Evolutionary conservation across 257 asterid species (phyloP), one percentile per base, ranked within the genome.

Genomic region (Plantago major): DNA sequence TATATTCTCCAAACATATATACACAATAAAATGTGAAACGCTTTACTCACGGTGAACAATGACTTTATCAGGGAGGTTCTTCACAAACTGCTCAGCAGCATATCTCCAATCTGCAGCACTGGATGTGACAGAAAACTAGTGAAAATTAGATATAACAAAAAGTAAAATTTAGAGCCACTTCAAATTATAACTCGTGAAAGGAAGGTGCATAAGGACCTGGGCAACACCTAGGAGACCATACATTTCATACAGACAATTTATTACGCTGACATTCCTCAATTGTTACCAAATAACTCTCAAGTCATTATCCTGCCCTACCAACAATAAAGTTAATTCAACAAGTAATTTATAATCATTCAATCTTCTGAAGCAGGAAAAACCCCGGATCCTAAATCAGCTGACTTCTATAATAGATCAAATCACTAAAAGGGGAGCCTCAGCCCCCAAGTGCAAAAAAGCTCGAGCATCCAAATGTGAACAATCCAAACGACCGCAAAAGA

Each of bases 91-190:
- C 62, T 84, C 84, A 46, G 82, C 97, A 0, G 88, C 95, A 69
- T 87, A 90, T 77, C 86, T 87, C 97, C 97, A 90, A 85, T 90
- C 96, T 46, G 87, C 84, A 63, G 97, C 76, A 71, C 96, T 90
- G 87, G 50, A 56, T 3, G 72, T 43, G 47, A 44, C 50, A 63
- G 62, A 60, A 65, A 46, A 55, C 46, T 74, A 55, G 50, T 67
- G 58, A 46, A 53, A 55, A 14, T 38, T 48, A 73, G 51, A 65
- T 46, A 14, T 22, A 49, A 42, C 40, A 22, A 16, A 67, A 38
- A 30, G 22, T 26, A 16, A 58, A 55, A 26, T 18, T 57, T 44
- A 63, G 48, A 26, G 44, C 46, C 67, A 57, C 16, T 28, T 17
- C 50, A 70, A 33, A 10, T 57, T 55, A 58, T 47, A 53, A 30